Conservation (phyloP, 345 rosid species). For the Camelina sativa region DNA sequence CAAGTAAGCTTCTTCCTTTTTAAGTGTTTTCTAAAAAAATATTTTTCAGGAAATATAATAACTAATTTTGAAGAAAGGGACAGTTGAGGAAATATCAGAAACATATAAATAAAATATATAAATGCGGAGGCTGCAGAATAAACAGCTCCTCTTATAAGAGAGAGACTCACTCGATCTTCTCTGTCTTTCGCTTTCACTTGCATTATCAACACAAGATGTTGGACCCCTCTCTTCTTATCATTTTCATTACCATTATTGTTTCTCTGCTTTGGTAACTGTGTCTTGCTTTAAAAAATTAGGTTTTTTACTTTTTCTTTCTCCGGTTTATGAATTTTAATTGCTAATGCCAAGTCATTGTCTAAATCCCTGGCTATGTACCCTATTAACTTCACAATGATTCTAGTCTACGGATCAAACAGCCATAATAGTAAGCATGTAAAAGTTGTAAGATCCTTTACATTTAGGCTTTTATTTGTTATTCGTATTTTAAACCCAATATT, state of each 20-base stretch:
- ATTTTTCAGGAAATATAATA: neutral
- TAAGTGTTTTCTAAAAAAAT: neutral
- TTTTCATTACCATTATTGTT: constrained; percentile 50
- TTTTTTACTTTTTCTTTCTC: neutral
- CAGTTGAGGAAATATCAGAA: constrained; percentile 11
- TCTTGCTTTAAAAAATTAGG: constrained; percentile 43
- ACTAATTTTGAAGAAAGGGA: constrained; percentile 21
- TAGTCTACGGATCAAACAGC: neutral
- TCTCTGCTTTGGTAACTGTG: constrained; percentile 56
- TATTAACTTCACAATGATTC: constrained; percentile 17
- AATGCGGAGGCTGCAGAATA: constrained; percentile 28
- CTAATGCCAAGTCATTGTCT: constrained; percentile 39
- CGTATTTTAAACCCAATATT: constrained; percentile 11
- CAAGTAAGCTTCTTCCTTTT: constrained; percentile 15
- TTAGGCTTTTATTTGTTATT: neutral
- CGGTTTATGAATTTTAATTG: constrained; percentile 2
- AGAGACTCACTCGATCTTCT: constrained; percentile 10
- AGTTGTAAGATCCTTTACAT: constrained; percentile 2
- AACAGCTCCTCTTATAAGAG: constrained; percentile 28
- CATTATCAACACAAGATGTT: constrained; percentile 35
- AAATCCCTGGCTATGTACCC: constrained; percentile 26
- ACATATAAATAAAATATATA: neutral
- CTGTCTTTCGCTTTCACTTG: constrained; percentile 57
- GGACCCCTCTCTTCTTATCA: constrained; percentile 43
- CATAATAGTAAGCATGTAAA: constrained; percentile 1